Percentiles rank a stretch among this genome's conserved stretches.
phyloP scores from a whole-genome alignment of 768 basidiomycete genomes.

The Favolaschia claudopus region DNA sequence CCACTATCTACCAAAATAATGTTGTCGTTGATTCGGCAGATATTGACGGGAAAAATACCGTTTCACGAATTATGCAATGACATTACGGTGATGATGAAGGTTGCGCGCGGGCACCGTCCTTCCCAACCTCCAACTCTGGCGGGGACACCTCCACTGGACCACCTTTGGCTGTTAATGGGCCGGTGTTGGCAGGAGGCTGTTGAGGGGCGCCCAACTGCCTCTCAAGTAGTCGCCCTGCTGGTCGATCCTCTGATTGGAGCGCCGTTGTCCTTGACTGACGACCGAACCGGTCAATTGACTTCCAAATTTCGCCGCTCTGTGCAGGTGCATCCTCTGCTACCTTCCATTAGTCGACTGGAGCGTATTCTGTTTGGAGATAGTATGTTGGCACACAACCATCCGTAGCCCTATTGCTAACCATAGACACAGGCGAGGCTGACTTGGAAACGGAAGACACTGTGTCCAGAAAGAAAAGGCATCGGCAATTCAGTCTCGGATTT shows the following conservation, averaged over 20 bases:
- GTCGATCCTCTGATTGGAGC: neutral
- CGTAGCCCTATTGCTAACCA: no score
- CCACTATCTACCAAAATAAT: neutral
- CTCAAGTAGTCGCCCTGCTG: neutral
- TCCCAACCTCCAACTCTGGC: neutral
- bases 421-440: no score
- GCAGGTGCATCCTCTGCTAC: neutral
- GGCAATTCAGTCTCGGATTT: no score
- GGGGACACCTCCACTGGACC: neutral
- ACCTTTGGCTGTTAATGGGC: conserved; percentile 3
- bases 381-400: no score
- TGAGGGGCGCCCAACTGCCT: neutral
- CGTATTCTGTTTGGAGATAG: neutral
- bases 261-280: neutral
- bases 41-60: conserved; percentile 1
- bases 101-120: neutral
- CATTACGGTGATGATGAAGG: neutral
- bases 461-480: no score
- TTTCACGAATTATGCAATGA: conserved; percentile 5
- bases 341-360: neutral
- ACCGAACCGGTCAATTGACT: conserved; percentile 5
- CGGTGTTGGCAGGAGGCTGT: conserved; percentile 3
- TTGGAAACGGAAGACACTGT: no score
- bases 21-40: neutral
- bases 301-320: conserved; percentile 12